Base-by-base conservation (phyloP, 2,329 filamentous ascomycete genomes). In the Diatrype stigma region DNA sequence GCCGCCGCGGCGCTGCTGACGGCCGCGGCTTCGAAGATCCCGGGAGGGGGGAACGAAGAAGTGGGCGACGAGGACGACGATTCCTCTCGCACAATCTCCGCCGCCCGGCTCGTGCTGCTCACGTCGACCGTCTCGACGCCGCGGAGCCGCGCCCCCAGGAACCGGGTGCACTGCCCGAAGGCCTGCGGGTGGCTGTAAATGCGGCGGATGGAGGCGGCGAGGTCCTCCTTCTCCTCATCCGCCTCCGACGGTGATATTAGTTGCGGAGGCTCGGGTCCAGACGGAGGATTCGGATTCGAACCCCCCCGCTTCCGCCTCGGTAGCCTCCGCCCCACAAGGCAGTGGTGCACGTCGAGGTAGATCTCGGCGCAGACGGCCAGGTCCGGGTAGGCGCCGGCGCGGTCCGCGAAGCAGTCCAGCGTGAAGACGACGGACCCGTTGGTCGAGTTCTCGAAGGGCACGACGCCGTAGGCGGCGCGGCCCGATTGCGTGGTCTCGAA, bases 171-270 rank as follows among this genome's bases (percentile, higher is more conserved):
- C 72, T 99, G 94, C 23, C 91, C 91, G 77, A 94, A 96, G 26
- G 91, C 94, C 71, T 99, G 94, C 10, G 93, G 92, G 70, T 99
- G 94, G 22, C 90, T 94, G 73, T 96, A 96, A 38, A 99, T 71
- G 63, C 86, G 86, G 60, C 78, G 81, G 62, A 97, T 79, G 60
- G 86, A 77, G 50, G 86, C 77, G 50, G 73, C 69, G 55, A 92
- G 69, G 56, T 42, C 40, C 40, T 16, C 19, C 19, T 42, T 19
- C 3, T 10, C 19, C 8, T 21, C 8, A 4, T 22, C 17, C 17
- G 16, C 44, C 6, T 7, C 45, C 22, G 14, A 38, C 8, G 10
- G 32, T 12, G 7, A 17, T 37, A 30, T 30, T 30, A 30, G 26
- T 10, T 30, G 34, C 6, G 32, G 32, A 16, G 2, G 40, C 34